A percentile compares a stretch with the other conserved stretches of the same genome.
Conservation (phyloP, 371 early-diverging fungal species). For the Apophysomyces ossiformis region DNA sequence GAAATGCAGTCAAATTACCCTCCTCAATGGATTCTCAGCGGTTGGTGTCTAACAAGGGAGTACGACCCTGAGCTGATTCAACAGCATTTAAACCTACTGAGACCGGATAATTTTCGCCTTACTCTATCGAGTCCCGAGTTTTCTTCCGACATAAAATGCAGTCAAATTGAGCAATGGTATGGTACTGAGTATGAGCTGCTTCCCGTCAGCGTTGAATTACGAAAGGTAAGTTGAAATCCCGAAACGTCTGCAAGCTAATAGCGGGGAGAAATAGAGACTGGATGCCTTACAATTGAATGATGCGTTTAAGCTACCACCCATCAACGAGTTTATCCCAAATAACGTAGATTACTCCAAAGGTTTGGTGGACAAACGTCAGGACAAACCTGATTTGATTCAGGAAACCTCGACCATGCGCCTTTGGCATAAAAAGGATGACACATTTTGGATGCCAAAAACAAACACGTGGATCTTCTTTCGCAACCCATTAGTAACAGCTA, state of each 20-base stretch:
- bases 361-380: conserved; percentile 38
- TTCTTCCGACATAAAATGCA: conserved; percentile 52
- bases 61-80: conserved; percentile 63
- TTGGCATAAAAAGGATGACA: conserved; percentile 94
- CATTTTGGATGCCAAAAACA: conserved; percentile 82
- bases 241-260: no score
- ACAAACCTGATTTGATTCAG: conserved; percentile 59
- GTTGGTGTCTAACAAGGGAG: conserved; percentile 58
- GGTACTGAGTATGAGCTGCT: conserved; percentile 79
- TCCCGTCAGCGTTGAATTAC: conserved; percentile 56
- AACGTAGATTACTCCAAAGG: conserved; percentile 55
- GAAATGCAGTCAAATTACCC: conserved; percentile 70
- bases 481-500: conserved; percentile 60
- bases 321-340: conserved; percentile 86
- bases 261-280: conserved; percentile 38
- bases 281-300: conserved; percentile 47
- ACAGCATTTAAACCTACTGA: conserved; percentile 58
- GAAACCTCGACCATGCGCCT: conserved; percentile 72
- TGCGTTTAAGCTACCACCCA: conserved; percentile 72
- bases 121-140: conserved; percentile 45
- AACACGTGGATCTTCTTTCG: conserved; percentile 54
- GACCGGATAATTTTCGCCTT: conserved; percentile 69
- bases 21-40: conserved; percentile 72
- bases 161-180: conserved; percentile 78
- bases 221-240: conserved; percentile 47